Conservation (phyloP, 352 stramenopile species). For the Peronosclerospora sorghi region DNA sequence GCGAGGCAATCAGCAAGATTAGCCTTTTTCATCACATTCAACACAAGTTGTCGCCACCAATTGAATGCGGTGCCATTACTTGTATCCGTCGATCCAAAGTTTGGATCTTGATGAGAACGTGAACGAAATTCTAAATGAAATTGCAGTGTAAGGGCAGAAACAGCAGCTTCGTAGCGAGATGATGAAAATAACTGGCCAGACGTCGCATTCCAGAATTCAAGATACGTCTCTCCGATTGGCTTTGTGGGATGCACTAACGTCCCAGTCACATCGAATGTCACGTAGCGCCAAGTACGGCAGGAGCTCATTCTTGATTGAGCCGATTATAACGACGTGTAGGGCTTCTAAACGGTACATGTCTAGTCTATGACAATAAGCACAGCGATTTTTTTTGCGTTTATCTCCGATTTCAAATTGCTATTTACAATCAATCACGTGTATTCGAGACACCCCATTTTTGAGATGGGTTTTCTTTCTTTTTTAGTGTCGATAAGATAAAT, state of each 20-base stretch:
- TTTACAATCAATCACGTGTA: too few relatives aligned
- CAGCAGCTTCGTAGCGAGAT: slow-evolving; percentile 5
- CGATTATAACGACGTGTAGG: too few relatives aligned
- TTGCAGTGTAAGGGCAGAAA: slow-evolving; percentile 15
- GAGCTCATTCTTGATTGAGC: slow-evolving; percentile 1
- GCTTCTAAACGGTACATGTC: too few relatives aligned
- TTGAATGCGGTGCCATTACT: slow-evolving; percentile 14
- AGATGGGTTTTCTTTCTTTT: too few relatives aligned
- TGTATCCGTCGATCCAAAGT: slow-evolving; percentile 31
- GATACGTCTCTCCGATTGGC: slow-evolving; percentile 34
- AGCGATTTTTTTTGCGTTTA: too few relatives aligned
- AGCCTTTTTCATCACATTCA: slow-evolving; percentile 23
- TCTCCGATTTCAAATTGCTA: too few relatives aligned
- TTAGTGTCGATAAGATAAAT: too few relatives aligned
- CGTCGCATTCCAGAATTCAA: slow-evolving; percentile 28
- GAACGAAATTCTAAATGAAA: slow-evolving; percentile 35
- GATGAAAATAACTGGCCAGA: slow-evolving; percentile 21
- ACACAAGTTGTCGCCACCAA: slow-evolving; percentile 54
- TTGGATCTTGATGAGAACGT: slow-evolving; percentile 18
- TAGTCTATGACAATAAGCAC: too few relatives aligned
- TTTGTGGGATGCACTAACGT: slow-evolving; percentile 50
- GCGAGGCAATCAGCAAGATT: slow-evolving; percentile 8
- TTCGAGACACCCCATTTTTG: too few relatives aligned
- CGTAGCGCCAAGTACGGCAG: slow-evolving; percentile 16
- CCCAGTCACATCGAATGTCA: slow-evolving; percentile 68